phyloP scores from a whole-genome alignment of 2,329 filamentous ascomycete genomes.

The Cytospora paraplurivora region DNA sequence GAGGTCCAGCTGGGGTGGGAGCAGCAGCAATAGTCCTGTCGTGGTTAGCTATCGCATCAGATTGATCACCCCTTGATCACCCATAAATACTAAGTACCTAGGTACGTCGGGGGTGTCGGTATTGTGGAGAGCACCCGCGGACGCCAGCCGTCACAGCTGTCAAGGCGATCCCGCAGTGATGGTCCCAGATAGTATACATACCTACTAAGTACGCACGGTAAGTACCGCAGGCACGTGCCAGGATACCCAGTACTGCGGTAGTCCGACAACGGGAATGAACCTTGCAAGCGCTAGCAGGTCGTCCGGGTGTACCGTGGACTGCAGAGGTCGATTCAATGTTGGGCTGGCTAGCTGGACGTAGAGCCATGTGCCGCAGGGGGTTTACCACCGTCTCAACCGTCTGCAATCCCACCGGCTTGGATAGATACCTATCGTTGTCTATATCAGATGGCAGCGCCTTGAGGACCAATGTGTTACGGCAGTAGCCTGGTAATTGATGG shows the following conservation, averaged over 20 bases:
- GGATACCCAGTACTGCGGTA: too few species aligned
- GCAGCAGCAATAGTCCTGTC: background rate
- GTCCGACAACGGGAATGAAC: too few species aligned
- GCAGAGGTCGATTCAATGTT: background rate
- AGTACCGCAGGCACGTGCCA: too few species aligned
- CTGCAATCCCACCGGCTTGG: background rate
- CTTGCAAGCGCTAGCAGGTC: too few species aligned
- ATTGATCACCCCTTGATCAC: background rate
- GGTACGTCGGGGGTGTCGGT: too few species aligned
- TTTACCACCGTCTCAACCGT: background rate
- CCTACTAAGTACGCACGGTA: too few species aligned
- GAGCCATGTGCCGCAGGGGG: background rate
- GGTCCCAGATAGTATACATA: too few species aligned
- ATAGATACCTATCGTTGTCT: background rate
- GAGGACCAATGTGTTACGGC: too few species aligned
- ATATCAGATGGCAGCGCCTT: too few species aligned
- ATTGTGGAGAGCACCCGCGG: background rate
- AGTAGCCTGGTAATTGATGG: too few species aligned
- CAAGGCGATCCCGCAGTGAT: too few species aligned
- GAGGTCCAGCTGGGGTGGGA: background rate
- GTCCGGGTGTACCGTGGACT: background rate
- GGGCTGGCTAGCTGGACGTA: background rate
- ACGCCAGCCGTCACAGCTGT: too few species aligned
- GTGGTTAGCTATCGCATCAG: conserved; percentile 6
- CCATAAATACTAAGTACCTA: background rate